Base-by-base conservation (phyloP, 2,329 filamentous ascomycete species). In the Ascocoryne sarcoides region DNA sequence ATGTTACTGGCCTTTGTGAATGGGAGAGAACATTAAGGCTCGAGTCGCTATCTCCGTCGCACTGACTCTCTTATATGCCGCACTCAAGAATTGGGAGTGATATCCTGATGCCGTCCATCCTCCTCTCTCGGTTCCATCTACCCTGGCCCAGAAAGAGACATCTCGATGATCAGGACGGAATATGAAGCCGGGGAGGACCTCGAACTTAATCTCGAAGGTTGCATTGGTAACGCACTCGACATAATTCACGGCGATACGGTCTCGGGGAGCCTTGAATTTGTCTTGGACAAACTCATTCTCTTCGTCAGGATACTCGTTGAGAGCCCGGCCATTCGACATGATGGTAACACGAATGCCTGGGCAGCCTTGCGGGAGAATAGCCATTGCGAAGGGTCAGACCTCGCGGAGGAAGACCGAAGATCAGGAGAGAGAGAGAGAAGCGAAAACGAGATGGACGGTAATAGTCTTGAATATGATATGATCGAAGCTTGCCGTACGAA, bases 261-360 rank as follows among this genome's bases (percentile, higher is more conserved):
- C 32, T 26, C 28, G 26, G 3, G 41, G 31, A 8, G 44, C 7
- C 17, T 39, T 29, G n/a, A 21, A 31, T 18, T 37, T 44, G 5
- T 42, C 34, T 28, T 17, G 14, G 23, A 41, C 31, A 1, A 29
- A 36, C 31, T 45, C 46, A 7, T 47, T 44, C 4, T 40, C 37
- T 3, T 46, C 44, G 31, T 52, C 48, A 2, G 35, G 32, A 30
- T 54, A 54, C 36, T 56, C 51, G 10, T 29, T 18, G 10, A 54
- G 40, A 8, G 40, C 33, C 26, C 37, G 16, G 4, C 44, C 40
- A 15, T 46, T 31, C 4, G 40, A 49, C 9, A 42, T 17, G 12
- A 56, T 45, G 8, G 47, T 46, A 16, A 54, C 46, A 42, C 47
- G 16, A 19, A 56, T 15, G 9, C 52, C 48, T 9, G 52, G 49